Base-by-base conservation (phyloP, 768 basidiomycete species). In the Termitomyces sp. region DNA sequence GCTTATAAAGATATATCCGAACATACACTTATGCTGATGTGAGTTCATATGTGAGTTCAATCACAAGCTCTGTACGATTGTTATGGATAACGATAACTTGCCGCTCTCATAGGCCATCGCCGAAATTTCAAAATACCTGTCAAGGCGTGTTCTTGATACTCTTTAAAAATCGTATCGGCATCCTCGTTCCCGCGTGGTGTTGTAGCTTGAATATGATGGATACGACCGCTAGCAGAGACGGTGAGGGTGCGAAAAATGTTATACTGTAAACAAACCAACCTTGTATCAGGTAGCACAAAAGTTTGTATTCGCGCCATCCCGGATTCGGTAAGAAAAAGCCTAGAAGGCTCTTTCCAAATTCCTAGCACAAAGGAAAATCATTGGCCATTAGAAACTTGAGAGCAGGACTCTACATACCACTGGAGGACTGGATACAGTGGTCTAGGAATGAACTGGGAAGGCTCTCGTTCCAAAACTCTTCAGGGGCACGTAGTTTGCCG, bases 21-120 rank as follows among this genome's bases (percentile, higher is more conserved):
- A 48, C 63, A 53, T 72, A 89, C 89, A 83, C 79, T 85, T 89
- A 63, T 90, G 86, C 89, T 91, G 53, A 38, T 9, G 40, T 29
- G 14, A n/a, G 27, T 7, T 16, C 6, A 29, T 7, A 34, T 42
- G 41, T 55, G 23, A 62, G 54, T 38, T 44, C n/a, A n/a, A n/a
- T 14, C 12, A 31, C 2, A 21, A 8, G 3, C 21, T 42, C 7
- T 41, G 27, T 0, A 10, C n/a, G 17, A 23, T 37, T 42, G 29
- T 19, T 27, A 19, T 38, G n/a, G n/a, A 25, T 8, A n/a, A n/a
- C n/a, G n/a, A 53, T 31, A 42, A 54, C 84, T 71, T 63, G 91
- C 90, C 58, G 73, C 73, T 75, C 82, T 76, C 62, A 92, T 66
- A 8, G 90, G 89, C 80, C 85, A 90, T 57, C 90, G 77, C 51